Base-by-base conservation (phyloP, 73 alveolate genomes). In the Stentor roeselii region DNA sequence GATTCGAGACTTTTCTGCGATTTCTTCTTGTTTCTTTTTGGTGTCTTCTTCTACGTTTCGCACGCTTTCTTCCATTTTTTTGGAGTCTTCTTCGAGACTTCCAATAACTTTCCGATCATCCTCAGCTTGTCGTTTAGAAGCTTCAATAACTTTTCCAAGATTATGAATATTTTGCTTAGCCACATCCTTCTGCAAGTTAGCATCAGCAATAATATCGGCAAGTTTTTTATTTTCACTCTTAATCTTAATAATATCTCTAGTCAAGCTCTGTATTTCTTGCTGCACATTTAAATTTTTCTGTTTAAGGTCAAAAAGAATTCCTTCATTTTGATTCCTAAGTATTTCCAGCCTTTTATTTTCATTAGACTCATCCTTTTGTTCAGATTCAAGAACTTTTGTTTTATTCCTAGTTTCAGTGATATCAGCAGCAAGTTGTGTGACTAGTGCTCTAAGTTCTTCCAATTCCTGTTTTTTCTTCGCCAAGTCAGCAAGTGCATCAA, bases 61-160 rank as follows among this genome's bases (percentile, higher is more conserved):
- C 75, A 78, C 39, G 38, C 87, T 21, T 50, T 90, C 91, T 27
- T 90, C 88, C 82, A 78, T 88, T 39, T 84, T 78, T 80, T 84
- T 78, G 39, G 42, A 50, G 78, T 87, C 92, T 36, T 90, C 91
- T 14, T 61, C 85, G 59, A 85, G 88, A 76, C 91, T 88, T 38
- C 75, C 83, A 3, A 75, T 76, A 61, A 93, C 87, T 76, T 76
- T 76, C 1, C 84, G 39, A 60, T 78, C 87, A 76, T 88, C 85
- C 86, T 88, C 86, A 91, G 90, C 85, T 58, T 84, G 78, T 59
- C 91, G 92, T 42, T 93, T 87, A 60, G 92, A 78, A 59, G 90
- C 75, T 60, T 93, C 98, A 39, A 88, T 91, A 60, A 90, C 96
- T 78, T 93, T 85, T 36, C 95, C 92, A n/a, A 90, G 86, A 38